phyloP scores from a whole-genome alignment of 208 protist genomes.

The Acanthamoeba royreba region DNA sequence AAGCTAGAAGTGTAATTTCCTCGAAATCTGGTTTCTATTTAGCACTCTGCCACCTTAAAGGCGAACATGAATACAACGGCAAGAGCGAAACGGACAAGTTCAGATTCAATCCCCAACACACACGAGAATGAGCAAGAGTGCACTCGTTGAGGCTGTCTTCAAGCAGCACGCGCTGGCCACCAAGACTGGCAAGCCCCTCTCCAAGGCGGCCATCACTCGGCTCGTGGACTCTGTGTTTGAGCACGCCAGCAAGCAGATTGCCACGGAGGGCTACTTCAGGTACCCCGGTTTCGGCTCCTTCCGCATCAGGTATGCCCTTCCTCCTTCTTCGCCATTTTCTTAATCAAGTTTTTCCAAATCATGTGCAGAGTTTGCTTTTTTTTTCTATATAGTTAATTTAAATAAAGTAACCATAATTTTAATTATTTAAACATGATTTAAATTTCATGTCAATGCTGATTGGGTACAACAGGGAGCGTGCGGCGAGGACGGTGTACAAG shows the following conservation, averaged over 20 bases:
- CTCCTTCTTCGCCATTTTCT: too few relatives aligned
- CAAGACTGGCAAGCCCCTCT: neutral
- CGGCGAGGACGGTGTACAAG: neutral
- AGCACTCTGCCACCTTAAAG: too few relatives aligned
- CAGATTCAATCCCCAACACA: too few relatives aligned
- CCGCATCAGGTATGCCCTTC: neutral
- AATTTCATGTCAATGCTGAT: neutral
- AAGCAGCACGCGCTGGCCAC: neutral
- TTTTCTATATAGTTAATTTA: neutral
- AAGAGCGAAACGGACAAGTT: too few relatives aligned
- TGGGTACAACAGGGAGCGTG: neutral
- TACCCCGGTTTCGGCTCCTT: neutral
- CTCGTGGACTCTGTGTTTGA: neutral
- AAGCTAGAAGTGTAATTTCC: neutral
- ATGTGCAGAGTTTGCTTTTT: too few relatives aligned
- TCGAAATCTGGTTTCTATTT: too few relatives aligned
- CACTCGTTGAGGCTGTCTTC: neutral
- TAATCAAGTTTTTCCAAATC: too few relatives aligned
- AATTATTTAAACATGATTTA: neutral
- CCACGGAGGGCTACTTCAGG: neutral
- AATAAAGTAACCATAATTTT: too few relatives aligned
- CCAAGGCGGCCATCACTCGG: neutral
- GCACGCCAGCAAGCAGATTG: neutral
- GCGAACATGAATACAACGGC: too few relatives aligned
- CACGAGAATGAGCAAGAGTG: neutral